Conservation (phyloP, 129 eudicot species). For the Arctium minus region DNA sequence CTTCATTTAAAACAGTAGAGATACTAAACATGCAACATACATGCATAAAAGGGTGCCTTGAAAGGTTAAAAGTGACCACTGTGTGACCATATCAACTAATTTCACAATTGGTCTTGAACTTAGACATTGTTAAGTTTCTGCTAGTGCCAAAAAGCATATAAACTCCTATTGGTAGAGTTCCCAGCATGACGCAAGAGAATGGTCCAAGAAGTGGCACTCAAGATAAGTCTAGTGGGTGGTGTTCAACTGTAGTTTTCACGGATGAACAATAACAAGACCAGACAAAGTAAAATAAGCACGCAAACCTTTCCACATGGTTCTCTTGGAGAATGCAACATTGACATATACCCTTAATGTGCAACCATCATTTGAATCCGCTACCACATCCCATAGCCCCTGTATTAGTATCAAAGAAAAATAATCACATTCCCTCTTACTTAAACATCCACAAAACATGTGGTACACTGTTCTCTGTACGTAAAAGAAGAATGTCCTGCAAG, state of each 20-base stretch:
- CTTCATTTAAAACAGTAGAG: too few relatives aligned
- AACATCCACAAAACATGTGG: not conserved
- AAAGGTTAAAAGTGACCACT: not conserved
- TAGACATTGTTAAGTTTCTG: too few relatives aligned
- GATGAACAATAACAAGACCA: slow-evolving; percentile 1
- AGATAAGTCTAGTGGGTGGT: not conserved
- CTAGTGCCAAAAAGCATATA: too few relatives aligned
- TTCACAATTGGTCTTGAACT: not conserved
- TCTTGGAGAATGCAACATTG: slow-evolving; percentile 80
- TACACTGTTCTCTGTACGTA: not conserved
- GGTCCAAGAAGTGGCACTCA: not conserved
- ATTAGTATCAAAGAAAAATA: not conserved
- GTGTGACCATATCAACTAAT: not conserved
- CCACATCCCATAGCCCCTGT: slow-evolving; percentile 91
- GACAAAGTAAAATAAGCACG: slow-evolving; percentile 1
- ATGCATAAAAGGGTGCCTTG: too few relatives aligned
- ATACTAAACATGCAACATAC: too few relatives aligned
- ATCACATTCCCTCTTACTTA: not conserved
- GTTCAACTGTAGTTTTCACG: not conserved
- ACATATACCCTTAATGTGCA: slow-evolving; percentile 63
- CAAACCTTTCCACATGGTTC: slow-evolving; percentile 89
- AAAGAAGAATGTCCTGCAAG: not conserved
- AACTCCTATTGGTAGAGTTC: too few relatives aligned
- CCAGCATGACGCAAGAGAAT: too few relatives aligned
- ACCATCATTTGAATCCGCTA: slow-evolving; percentile 37